Percentiles rank a stretch among this genome's conserved stretches.
These are phyloP conservation scores for Colletotrichum trifolii DNA, from an alignment of 2,329 filamentous ascomycete species.

Conservation along the genomic window DNA sequence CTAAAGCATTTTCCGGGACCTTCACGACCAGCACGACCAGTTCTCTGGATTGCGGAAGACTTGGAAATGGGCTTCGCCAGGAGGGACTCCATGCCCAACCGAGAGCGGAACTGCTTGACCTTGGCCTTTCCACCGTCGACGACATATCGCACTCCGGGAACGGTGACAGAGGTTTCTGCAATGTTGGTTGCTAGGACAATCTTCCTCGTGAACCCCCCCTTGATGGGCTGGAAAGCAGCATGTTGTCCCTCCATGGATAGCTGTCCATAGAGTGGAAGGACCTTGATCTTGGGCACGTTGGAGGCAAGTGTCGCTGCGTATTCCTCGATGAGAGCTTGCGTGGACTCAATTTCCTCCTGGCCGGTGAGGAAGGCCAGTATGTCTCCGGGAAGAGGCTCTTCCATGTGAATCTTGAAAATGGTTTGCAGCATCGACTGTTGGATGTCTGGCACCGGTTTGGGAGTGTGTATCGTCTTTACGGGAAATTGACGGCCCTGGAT, in stretches of 20 bases:
- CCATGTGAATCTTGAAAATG: slow-evolving; percentile 87
- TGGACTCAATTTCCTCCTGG: slow-evolving; percentile 89
- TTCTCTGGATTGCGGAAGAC: slow-evolving; percentile 90
- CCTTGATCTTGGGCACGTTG: slow-evolving; percentile 77
- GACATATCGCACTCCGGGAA: slow-evolving; percentile 91
- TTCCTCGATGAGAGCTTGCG: slow-evolving; percentile 84
- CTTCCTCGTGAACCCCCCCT: slow-evolving; percentile 80
- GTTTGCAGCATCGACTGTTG: slow-evolving; percentile 83
- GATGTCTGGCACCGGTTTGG: slow-evolving; percentile 80
- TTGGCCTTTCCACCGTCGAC: slow-evolving; percentile 95
- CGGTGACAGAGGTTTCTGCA: slow-evolving; percentile 97
- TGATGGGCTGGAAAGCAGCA: slow-evolving; percentile 82
- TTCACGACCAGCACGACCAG: slow-evolving; percentile 93
- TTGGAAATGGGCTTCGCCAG: slow-evolving; percentile 91
- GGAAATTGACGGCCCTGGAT: slow-evolving; percentile 91
- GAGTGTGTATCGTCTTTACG: slow-evolving; percentile 81
- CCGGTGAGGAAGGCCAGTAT: slow-evolving; percentile 93
- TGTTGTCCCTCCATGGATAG: slow-evolving; percentile 89
- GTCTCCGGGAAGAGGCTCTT: slow-evolving; percentile 92
- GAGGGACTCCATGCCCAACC: slow-evolving; percentile 89
- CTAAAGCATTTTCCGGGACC: slow-evolving; percentile 89
- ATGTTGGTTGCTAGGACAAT: slow-evolving; percentile 96
- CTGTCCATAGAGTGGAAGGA: slow-evolving; percentile 89
- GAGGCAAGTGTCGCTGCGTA: slow-evolving; percentile 78
- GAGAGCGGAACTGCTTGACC: slow-evolving; percentile 87